Evolutionary conservation across 139 green algal species (phyloP).

Genomic region (Monoraphidium neglectum): DNA sequence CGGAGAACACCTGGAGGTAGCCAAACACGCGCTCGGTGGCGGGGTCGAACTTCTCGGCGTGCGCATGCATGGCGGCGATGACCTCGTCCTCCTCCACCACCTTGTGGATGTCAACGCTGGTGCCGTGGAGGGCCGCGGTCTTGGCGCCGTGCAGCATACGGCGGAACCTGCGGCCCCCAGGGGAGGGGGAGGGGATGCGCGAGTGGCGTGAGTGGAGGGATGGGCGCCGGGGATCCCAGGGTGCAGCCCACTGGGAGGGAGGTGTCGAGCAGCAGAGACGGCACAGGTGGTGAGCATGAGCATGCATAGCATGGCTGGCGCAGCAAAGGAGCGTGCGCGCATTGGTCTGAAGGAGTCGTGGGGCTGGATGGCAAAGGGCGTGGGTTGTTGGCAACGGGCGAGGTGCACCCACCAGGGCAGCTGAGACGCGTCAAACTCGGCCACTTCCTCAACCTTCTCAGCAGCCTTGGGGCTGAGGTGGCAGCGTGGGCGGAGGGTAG

Average conservation of each 20-base stretch:
- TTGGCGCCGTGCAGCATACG: constrained; percentile 6
- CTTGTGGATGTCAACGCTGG: constrained; percentile 48
- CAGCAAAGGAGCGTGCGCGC: too few species aligned
- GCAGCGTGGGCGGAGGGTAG: too few species aligned
- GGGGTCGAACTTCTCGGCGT: constrained; percentile 54
- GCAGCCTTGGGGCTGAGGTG: too few species aligned
- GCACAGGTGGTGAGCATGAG: too few species aligned
- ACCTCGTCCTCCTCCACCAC: constrained; percentile 49
- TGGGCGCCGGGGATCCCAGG: neutral
- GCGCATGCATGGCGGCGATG: constrained; percentile 46
- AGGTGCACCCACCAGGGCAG: too few species aligned
- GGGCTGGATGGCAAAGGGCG: too few species aligned
- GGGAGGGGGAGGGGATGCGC: neutral
- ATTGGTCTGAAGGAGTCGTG: too few species aligned
- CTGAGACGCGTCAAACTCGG: too few species aligned
- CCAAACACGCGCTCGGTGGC: constrained; percentile 60
- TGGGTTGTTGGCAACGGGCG: too few species aligned
- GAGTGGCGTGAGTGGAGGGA: neutral
- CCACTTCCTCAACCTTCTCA: too few species aligned
- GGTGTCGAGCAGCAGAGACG: too few species aligned
- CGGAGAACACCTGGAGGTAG: constrained; percentile 70
- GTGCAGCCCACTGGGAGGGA: neutral
- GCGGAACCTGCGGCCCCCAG: neutral
- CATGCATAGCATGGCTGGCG: too few species aligned
- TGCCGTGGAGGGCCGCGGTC: constrained; percentile 35